A percentile compares a stretch with the other conserved stretches of the same genome.
phyloP scores from a whole-genome alignment of 2,329 filamentous ascomycete genomes.

The Ceratocystis huliohia region DNA sequence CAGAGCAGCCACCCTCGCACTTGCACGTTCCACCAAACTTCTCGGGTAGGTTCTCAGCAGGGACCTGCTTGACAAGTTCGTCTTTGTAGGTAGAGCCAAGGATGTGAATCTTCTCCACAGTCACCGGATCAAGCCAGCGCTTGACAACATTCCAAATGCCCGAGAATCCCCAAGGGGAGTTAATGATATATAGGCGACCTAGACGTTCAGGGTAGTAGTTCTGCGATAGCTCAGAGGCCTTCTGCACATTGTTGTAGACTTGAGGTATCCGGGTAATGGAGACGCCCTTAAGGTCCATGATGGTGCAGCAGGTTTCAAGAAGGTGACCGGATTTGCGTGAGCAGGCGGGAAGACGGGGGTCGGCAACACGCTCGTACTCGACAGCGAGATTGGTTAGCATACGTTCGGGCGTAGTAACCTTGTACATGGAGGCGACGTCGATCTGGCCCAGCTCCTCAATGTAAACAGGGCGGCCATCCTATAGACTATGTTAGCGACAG shows the following conservation, averaged over 20 bases:
- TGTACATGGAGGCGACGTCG: constrained; percentile 77
- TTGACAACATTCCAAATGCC: constrained; percentile 77
- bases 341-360: constrained; percentile 87
- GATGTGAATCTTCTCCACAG: constrained; percentile 89
- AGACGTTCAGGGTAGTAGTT: constrained; percentile 99
- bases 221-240: constrained; percentile 80
- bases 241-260: constrained; percentile 78
- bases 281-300: constrained; percentile 96
- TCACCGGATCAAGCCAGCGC: constrained; percentile 92
- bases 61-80: constrained; percentile 73
- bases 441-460: constrained; percentile 94
- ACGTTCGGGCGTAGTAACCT: constrained; percentile 81
- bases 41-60: constrained; percentile 78
- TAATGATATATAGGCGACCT: constrained; percentile 94
- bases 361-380: constrained; percentile 93
- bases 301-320: constrained; percentile 94
- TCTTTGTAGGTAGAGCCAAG: constrained; percentile 69
- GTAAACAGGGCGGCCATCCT: constrained; percentile 95
- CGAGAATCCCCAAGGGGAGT: constrained; percentile 91
- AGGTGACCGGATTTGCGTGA: constrained; percentile 81
- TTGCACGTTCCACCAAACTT: constrained; percentile 73
- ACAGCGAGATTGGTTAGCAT: constrained; percentile 94
- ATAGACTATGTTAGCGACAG: constrained; percentile 7
- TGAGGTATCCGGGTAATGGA: constrained; percentile 66
- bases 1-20: constrained; percentile 68